Conservation (phyloP, 768 basidiomycete genomes). For the Suillus luteus region DNA sequence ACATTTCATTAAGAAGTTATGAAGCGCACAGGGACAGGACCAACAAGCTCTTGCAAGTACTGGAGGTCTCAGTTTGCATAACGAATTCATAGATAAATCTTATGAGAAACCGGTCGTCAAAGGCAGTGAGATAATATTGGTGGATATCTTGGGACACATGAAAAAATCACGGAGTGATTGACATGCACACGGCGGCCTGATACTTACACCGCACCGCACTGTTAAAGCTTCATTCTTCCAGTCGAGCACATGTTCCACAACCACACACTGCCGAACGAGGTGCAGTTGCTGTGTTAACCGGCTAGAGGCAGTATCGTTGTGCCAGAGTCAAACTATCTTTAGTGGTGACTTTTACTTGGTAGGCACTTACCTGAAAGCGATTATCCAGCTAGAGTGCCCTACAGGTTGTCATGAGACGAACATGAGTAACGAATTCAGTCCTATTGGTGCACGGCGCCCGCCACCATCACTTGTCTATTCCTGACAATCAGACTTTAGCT, state of each 20-base stretch:
- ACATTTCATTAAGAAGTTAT: not conserved
- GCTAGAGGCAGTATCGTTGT: not conserved
- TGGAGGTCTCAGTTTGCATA: not conserved
- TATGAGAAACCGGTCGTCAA: not conserved
- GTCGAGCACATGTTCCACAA: not conserved
- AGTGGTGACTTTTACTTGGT: not conserved
- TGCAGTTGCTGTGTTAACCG: not conserved
- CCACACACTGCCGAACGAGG: not conserved
- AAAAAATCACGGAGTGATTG: not conserved
- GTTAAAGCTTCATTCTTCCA: not conserved
- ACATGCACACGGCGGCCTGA: not conserved
- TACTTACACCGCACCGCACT: not conserved
- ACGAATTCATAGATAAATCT: not conserved
- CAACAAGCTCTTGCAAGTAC: not conserved
- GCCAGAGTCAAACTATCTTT: not conserved
- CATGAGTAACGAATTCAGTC: not conserved
- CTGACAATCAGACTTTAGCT: not conserved
- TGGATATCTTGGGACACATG: not conserved
- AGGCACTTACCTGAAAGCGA: not conserved
- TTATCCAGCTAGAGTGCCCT: not conserved
- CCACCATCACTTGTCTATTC: not conserved
- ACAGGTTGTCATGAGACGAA: not conserved
- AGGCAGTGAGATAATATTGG: not conserved
- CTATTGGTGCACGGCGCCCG: conserved; percentile 3
- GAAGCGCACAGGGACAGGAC: not conserved